Evolutionary conservation across 2,329 filamentous ascomycete genomes (phyloP).

Genomic region (Aspergillus novoparasiticus): DNA sequence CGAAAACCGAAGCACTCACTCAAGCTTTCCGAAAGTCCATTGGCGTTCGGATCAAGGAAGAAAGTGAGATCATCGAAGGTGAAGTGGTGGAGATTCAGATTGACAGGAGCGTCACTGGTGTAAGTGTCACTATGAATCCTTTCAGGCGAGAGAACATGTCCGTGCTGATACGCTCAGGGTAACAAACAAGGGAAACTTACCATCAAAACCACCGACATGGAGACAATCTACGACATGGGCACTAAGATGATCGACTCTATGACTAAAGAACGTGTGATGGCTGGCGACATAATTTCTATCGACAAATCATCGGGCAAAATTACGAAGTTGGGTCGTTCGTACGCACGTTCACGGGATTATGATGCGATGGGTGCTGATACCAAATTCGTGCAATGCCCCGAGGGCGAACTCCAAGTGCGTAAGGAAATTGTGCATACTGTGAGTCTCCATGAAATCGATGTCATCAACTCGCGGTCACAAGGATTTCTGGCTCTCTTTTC

Average conservation of each 20-base stretch:
- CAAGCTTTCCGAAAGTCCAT: conserved; percentile 99
- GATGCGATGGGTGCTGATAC: conserved; percentile 98
- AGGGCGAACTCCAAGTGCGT: conserved; percentile 95
- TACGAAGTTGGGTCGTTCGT: conserved; percentile 92
- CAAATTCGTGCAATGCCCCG: conserved; percentile 96
- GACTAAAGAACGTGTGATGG: conserved; percentile 99
- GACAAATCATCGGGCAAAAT: conserved; percentile 99
- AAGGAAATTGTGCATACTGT: conserved; percentile 98
- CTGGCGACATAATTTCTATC: conserved; percentile 96
- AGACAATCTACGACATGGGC: conserved; percentile 99
- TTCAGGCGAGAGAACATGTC: background rate
- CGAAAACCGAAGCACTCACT: conserved; percentile 95
- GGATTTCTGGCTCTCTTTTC: conserved; percentile 97
- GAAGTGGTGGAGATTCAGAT: conserved; percentile 99
- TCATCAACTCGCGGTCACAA: conserved; percentile 99
- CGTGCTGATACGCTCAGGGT: conserved; percentile 51
- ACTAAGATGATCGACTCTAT: conserved; percentile 99
- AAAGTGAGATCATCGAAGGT: conserved; percentile 98
- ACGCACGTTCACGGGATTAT: conserved; percentile 93
- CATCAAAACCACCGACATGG: conserved; percentile 99
- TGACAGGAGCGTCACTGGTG: conserved; percentile 90
- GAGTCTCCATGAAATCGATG: conserved; percentile 95
- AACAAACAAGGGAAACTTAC: conserved; percentile 99
- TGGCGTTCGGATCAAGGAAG: conserved; percentile 96
- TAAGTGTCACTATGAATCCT: conserved; percentile 34